Evolutionary conservation across 176 grass and related monocot genomes (phyloP).

Genomic region (Triticum turgidum): DNA sequence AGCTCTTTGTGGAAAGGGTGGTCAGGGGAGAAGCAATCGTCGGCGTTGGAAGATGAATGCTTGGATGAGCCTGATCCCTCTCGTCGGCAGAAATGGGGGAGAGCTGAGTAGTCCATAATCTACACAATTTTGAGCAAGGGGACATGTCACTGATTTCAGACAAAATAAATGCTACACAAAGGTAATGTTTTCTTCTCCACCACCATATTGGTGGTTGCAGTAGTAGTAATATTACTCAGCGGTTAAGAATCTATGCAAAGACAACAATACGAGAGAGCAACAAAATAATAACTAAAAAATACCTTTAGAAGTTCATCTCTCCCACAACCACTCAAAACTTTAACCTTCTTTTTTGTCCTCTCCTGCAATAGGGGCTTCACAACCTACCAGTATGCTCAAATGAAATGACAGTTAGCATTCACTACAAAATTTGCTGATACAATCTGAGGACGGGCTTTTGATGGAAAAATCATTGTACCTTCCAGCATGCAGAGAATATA

Average conservation of each 20-base stretch:
- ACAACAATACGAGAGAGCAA: background rate
- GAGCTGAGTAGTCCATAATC: slow-evolving; percentile 83
- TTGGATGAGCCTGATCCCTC: slow-evolving; percentile 60
- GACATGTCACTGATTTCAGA: background rate
- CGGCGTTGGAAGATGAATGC: slow-evolving; percentile 35
- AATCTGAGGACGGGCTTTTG: background rate
- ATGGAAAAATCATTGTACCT: slow-evolving; percentile 41
- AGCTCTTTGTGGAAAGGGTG: slow-evolving; percentile 93
- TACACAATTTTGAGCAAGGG: slow-evolving; percentile 23
- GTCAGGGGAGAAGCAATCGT: slow-evolving; percentile 61
- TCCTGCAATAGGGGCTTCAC: slow-evolving; percentile 96
- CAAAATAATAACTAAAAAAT: background rate
- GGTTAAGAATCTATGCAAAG: background rate
- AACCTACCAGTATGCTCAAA: slow-evolving; percentile 59
- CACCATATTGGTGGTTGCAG: background rate
- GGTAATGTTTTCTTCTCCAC: background rate
- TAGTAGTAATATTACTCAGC: background rate
- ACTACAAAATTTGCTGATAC: background rate
- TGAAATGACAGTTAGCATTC: slow-evolving; percentile 1
- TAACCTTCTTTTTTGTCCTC: slow-evolving; percentile 89
- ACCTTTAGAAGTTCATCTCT: slow-evolving; percentile 92
- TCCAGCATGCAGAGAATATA: slow-evolving; percentile 97
- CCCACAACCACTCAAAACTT: slow-evolving; percentile 78
- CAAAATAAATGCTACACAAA: background rate
- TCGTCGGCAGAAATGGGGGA: slow-evolving; percentile 87